A percentile compares a stretch with the other conserved stretches of the same genome.
phyloP scores from a whole-genome alignment of 192 early-diverging fungal genomes.

The Podila horticola region DNA sequence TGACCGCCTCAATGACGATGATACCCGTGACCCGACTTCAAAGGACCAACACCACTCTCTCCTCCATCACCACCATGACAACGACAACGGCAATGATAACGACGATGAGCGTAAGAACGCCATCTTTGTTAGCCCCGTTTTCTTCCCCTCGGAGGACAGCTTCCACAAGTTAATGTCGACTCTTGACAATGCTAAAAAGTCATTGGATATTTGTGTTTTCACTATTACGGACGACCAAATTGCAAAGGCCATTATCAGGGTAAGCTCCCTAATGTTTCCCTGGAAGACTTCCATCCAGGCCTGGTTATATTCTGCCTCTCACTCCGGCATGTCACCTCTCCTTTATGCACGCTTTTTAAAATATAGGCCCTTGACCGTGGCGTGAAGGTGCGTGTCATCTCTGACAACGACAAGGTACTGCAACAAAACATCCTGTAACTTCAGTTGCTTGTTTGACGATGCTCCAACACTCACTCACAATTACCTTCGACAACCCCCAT shows the following conservation, averaged over 20 bases:
- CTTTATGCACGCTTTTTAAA: background rate
- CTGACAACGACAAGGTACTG: slow-evolving; percentile 72
- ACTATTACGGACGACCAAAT: slow-evolving; percentile 79
- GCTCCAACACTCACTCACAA: no score
- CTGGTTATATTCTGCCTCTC: no score
- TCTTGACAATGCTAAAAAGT: slow-evolving; percentile 61
- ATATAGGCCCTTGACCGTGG: slow-evolving; percentile 26
- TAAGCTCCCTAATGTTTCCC: background rate
- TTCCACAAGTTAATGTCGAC: slow-evolving; percentile 62
- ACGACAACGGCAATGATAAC: slow-evolving; percentile 12
- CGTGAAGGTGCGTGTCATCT: slow-evolving; percentile 72
- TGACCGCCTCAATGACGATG: slow-evolving; percentile 25
- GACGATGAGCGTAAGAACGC: background rate
- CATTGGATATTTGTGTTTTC: slow-evolving; percentile 79
- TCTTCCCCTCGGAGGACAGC: slow-evolving; percentile 73
- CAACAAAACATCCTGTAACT: slow-evolving; percentile 8
- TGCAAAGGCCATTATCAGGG: slow-evolving; percentile 66
- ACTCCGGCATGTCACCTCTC: background rate
- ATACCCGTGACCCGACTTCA: background rate
- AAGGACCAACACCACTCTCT: background rate
- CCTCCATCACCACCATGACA: background rate
- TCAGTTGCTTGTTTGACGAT: background rate
- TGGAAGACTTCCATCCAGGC: background rate
- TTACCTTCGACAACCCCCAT: background rate
- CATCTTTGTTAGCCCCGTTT: slow-evolving; percentile 51